Evolutionary conservation across 1,139 yeast genomes (phyloP).

Genomic region (Ogataea hybrid): DNA sequence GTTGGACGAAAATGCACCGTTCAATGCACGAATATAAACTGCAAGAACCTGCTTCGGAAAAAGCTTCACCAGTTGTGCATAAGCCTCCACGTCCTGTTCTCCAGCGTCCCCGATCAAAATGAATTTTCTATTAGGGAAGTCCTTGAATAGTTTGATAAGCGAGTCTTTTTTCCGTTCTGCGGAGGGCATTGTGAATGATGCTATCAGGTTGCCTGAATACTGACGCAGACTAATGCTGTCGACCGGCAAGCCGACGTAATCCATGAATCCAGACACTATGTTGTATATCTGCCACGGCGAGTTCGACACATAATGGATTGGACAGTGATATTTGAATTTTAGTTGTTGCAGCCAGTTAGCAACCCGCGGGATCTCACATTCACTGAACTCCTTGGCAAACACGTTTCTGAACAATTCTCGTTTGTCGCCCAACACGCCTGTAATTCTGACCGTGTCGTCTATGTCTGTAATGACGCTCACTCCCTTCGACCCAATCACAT

Average conservation of each 20-base stretch:
- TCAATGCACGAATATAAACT: conserved; percentile 80
- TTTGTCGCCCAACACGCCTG: conserved; percentile 89
- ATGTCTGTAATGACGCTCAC: conserved; percentile 84
- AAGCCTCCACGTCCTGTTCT: conserved; percentile 92
- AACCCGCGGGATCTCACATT: conserved; percentile 73
- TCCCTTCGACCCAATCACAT: conserved; percentile 47
- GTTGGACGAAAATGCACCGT: conserved; percentile 58
- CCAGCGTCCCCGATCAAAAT: conserved; percentile 94
- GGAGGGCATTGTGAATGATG: conserved; percentile 84
- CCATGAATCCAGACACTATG: conserved; percentile 59
- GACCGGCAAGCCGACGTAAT: conserved; percentile 56
- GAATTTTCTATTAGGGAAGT: conserved; percentile 76
- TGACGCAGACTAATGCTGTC: conserved; percentile 86
- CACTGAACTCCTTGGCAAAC: conserved; percentile 59
- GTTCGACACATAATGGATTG: conserved; percentile 88
- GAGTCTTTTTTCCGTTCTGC: conserved; percentile 74
- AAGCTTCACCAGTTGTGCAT: conserved; percentile 61
- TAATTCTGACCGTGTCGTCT: conserved; percentile 88
- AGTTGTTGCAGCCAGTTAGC: conserved; percentile 63
- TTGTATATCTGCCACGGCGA: conserved; percentile 90
- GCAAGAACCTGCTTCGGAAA: conserved; percentile 67
- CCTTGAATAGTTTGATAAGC: conserved; percentile 60
- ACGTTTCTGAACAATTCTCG: conserved; percentile 77
- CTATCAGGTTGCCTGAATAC: conserved; percentile 75
- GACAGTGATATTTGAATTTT: conserved; percentile 30